Conservation (phyloP, 371 early-diverging fungal genomes). For the Circinella minor region DNA sequence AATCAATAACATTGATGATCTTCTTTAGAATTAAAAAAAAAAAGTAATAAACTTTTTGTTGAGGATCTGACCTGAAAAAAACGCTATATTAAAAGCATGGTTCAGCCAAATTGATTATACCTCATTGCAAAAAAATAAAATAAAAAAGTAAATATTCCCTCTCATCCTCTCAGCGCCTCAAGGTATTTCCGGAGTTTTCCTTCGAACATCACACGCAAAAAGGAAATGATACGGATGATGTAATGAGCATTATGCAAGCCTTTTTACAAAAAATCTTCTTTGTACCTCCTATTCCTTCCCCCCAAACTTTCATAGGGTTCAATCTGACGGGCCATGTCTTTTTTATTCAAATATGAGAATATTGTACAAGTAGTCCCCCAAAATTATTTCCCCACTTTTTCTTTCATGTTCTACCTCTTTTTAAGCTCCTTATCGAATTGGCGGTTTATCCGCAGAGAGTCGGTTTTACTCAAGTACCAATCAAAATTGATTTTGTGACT, state of each 20-base stretch:
- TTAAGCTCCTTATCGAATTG: no score
- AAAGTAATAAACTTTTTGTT: background rate
- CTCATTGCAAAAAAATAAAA: conserved; percentile 7
- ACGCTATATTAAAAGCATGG: conserved; percentile 10
- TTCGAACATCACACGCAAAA: background rate
- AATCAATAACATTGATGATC: no score
- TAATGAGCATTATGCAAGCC: conserved; percentile 7
- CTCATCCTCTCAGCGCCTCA: conserved; percentile 7
- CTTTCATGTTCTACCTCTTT: no score
- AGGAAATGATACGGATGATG: conserved; percentile 9
- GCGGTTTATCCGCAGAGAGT: background rate
- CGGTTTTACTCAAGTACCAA: background rate
- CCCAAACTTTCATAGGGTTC: background rate
- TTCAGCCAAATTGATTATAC: conserved; percentile 13
- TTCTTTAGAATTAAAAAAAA: no score
- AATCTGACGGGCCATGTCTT: conserved; percentile 1
- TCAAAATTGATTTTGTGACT: background rate
- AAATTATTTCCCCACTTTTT: background rate
- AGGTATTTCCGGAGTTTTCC: conserved; percentile 4
- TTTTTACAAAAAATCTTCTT: background rate
- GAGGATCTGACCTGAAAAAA: conserved; percentile 4
- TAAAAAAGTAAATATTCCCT: no score
- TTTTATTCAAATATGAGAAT: background rate
- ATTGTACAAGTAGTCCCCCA: no score
- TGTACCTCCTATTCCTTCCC: background rate